phyloP scores from a whole-genome alignment of 2,329 filamentous ascomycete species.

The Aspergillus uvarum region DNA sequence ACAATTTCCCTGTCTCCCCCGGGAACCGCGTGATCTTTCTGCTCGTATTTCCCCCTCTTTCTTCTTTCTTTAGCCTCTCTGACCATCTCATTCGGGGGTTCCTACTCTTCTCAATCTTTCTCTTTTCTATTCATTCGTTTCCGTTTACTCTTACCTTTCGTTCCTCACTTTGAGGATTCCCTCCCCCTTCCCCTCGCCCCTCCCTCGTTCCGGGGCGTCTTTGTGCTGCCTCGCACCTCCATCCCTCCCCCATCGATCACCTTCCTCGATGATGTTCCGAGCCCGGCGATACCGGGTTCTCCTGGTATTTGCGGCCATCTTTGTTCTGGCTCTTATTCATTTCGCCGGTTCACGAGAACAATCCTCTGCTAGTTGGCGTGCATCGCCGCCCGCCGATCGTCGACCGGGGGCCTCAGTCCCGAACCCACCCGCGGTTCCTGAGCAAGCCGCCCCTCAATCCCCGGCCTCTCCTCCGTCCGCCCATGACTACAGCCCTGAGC shows the following conservation, averaged over 20 bases:
- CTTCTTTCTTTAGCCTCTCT: not conserved
- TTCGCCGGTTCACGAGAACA: constrained; percentile 49
- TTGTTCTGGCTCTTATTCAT: constrained; percentile 50
- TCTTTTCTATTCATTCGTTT: not conserved
- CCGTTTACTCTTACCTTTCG: not conserved
- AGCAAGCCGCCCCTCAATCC: constrained; percentile 13
- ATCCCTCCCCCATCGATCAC: constrained; percentile 2
- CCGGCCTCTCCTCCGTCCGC: constrained; percentile 10
- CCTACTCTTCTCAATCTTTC: not conserved
- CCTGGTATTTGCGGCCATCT: constrained; percentile 45
- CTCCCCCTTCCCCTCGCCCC: not conserved
- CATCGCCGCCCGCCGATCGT: constrained; percentile 18
- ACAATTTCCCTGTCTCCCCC: not conserved
- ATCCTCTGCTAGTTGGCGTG: constrained; percentile 11
- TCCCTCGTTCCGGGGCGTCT: not conserved
- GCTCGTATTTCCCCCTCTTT: not conserved
- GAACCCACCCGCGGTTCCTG: constrained; percentile 10
- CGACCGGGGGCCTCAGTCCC: constrained; percentile 12
- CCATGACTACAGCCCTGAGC: not conserved
- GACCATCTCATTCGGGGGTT: not conserved
- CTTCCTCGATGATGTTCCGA: constrained; percentile 43
- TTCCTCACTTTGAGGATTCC: constrained; percentile 2
- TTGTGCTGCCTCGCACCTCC: not conserved
- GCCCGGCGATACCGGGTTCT: constrained; percentile 51
- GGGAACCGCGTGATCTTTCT: not conserved